phyloP scores from a whole-genome alignment of 1,139 yeast species.

The Yamadazyma songkhlaensis region DNA sequence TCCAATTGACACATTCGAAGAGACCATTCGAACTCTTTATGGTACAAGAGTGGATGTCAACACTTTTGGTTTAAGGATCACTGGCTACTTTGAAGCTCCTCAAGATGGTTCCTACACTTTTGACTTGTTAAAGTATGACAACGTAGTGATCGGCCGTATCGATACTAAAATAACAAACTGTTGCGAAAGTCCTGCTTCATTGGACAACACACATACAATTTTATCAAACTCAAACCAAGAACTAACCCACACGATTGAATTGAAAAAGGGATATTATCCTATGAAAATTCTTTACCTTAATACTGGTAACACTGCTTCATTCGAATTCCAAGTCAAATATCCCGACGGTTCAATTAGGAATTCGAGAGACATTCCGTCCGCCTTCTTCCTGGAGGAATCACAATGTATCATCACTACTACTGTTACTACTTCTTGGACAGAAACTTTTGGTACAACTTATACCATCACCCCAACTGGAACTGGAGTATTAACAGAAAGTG shows the following conservation, averaged over 20 bases:
- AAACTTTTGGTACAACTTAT: neutral
- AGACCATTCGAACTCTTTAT: neutral
- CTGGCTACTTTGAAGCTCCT: constrained; percentile 2
- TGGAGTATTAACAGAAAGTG: neutral
- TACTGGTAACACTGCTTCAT: neutral
- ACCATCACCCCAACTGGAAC: neutral
- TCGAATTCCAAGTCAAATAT: neutral
- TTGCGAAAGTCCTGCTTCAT: neutral
- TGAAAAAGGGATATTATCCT: neutral
- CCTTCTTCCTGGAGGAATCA: neutral
- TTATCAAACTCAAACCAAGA: neutral
- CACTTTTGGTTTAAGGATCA: constrained; percentile 1
- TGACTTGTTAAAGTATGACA: neutral
- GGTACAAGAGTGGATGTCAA: neutral
- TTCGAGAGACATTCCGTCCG: neutral
- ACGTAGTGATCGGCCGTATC: neutral
- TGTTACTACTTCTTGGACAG: neutral
- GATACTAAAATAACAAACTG: neutral
- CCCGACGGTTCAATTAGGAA: neutral
- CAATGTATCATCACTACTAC: neutral
- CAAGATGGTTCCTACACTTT: constrained; percentile 1
- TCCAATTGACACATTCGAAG: neutral
- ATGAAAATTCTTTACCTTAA: neutral
- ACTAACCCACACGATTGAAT: neutral
- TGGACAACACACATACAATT: neutral